Percentiles rank a stretch among this genome's conserved stretches.
Evolutionary conservation across 2,329 filamentous ascomycete genomes (phyloP).

Genomic region (Daldinia sp.): DNA sequence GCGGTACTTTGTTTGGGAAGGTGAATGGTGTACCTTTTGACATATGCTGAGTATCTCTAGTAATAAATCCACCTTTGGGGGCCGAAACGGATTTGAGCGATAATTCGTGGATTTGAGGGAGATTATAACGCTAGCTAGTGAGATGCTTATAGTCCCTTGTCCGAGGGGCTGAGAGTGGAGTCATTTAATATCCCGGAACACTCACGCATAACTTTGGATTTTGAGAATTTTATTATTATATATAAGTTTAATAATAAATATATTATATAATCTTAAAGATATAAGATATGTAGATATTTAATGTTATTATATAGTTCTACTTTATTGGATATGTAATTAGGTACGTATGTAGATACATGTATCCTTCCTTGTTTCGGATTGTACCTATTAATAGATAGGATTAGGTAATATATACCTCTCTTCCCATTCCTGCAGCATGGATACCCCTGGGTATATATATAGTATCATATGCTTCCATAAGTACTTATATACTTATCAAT

Average conservation of each 20-base stretch:
- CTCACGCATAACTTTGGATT: background rate
- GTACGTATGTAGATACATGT: background rate
- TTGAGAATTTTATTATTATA: background rate
- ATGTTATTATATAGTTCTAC: background rate
- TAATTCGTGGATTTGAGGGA: conserved; percentile 7
- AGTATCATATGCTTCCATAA: background rate
- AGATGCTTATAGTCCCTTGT: conserved; percentile 9
- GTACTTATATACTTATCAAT: background rate
- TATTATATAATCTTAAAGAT: too few relatives aligned
- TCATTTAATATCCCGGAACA: background rate
- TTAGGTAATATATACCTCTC: background rate
- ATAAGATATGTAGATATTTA: too few relatives aligned
- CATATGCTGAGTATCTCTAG: conserved; percentile 11
- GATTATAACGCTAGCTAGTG: conserved; percentile 10
- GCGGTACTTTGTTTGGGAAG: background rate
- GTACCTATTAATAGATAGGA: conserved; percentile 1
- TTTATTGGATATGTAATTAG: background rate
- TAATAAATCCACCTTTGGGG: conserved; percentile 18
- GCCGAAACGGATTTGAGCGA: conserved; percentile 8
- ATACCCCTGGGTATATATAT: too few relatives aligned
- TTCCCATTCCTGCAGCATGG: too few relatives aligned
- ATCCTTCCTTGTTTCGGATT: background rate
- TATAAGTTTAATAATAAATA: conserved; percentile 2
- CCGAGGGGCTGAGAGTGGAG: conserved; percentile 22
- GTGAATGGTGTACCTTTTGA: background rate